Evolutionary conservation across 768 basidiomycete species (phyloP).

Genomic region (Dacryopinax spathularia): DNA sequence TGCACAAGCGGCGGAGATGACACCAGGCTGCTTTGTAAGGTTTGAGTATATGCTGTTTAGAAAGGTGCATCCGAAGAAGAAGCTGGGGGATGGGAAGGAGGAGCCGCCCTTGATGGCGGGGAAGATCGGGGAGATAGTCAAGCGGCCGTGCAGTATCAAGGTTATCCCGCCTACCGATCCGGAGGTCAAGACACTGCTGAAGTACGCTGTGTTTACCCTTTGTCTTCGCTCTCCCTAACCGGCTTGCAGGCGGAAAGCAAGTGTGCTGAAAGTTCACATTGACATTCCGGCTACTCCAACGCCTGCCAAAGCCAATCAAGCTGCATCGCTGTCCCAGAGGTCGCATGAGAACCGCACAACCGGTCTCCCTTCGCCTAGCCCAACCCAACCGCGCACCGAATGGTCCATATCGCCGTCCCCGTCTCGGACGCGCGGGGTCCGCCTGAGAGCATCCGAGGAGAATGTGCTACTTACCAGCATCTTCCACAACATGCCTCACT

Average conservation of each 20-base stretch:
- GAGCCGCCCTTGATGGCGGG: not conserved
- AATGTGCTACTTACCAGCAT: not conserved
- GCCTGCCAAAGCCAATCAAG: not conserved
- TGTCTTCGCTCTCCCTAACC: not conserved
- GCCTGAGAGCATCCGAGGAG: not conserved
- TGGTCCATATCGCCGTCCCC: not conserved
- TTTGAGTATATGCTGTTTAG: constrained; percentile 2
- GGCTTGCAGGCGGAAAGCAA: not conserved
- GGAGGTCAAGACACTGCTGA: not conserved
- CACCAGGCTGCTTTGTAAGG: not conserved
- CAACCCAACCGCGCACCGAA: not conserved
- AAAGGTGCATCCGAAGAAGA: not conserved
- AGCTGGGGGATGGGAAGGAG: not conserved
- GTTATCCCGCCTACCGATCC: not conserved
- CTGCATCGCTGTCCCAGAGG: too few relatives aligned
- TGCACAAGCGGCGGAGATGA: not conserved
- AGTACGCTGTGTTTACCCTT: not conserved
- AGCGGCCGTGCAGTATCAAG: not conserved
- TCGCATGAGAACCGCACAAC: too few relatives aligned
- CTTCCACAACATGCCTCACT: not conserved
- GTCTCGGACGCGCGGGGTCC: not conserved
- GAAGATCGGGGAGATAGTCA: not conserved
- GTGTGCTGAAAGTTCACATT: not conserved
- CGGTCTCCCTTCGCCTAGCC: not conserved
- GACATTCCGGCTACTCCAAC: not conserved